These are phyloP conservation scores for Carex scoparia DNA, from an alignment of 176 grass and related monocot species.

Conservation along the genomic window DNA sequence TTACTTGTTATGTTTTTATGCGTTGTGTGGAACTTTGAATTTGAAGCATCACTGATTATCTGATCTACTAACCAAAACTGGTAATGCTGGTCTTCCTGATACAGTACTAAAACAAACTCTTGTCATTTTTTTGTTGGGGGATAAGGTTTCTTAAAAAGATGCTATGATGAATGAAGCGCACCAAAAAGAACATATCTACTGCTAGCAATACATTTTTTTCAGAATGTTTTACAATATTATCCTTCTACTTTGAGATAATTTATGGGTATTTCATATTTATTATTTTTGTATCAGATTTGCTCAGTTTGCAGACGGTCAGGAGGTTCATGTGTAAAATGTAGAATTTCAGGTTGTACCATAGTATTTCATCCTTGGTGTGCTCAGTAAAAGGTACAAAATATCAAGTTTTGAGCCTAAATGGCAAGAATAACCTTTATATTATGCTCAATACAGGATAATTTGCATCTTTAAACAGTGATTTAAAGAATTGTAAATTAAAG, in stretches of 20 bases:
- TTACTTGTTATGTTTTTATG: background rate
- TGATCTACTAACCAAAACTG: background rate
- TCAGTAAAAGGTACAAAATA: constrained; percentile 58
- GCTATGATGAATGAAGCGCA: background rate
- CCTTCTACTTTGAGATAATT: constrained; percentile 1
- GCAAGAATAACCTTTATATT: background rate
- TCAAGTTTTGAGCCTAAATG: background rate
- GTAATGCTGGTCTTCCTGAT: background rate
- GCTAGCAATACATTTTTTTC: constrained; percentile 1
- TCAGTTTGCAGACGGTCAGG: constrained; percentile 70
- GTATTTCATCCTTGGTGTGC: constrained; percentile 98
- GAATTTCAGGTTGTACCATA: constrained; percentile 55
- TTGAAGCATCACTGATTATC: background rate
- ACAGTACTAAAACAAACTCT: background rate
- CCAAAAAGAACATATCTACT: background rate
- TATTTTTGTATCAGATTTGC: constrained; percentile 48
- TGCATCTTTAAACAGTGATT: background rate
- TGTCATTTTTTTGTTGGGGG: background rate
- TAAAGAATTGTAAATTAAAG: background rate
- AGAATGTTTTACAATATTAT: background rate
- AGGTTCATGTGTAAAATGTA: constrained; percentile 79
- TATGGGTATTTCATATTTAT: constrained; percentile 5
- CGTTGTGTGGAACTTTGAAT: background rate
- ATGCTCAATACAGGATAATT: background rate
- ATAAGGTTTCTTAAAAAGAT: background rate